These are phyloP conservation scores for Ettlia oleoabundans DNA, from an alignment of 139 green algal species.

Conservation along the genomic window DNA sequence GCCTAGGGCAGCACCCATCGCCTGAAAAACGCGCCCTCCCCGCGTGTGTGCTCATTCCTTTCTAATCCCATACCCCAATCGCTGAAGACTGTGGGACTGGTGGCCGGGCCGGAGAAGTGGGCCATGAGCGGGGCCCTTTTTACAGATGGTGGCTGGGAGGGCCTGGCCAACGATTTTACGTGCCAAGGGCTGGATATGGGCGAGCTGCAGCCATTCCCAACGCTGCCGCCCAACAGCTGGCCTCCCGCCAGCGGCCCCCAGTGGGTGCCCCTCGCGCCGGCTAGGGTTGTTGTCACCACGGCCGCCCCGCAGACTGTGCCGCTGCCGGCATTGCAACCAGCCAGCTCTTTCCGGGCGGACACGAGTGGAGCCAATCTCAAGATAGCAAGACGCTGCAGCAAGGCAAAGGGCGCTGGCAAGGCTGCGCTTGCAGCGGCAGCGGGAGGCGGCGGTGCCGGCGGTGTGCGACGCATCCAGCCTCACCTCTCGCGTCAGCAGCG, in stretches of 20 bases:
- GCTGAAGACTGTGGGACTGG: too few relatives aligned
- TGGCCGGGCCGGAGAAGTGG: too few relatives aligned
- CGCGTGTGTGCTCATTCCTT: too few relatives aligned
- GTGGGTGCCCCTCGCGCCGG: neutral
- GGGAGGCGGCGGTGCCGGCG: neutral
- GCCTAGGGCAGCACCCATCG: too few relatives aligned
- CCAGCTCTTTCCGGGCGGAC: too few relatives aligned
- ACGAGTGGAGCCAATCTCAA: too few relatives aligned
- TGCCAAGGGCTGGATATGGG: neutral
- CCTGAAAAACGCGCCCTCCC: too few relatives aligned
- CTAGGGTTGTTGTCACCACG: neutral
- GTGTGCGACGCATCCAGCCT: neutral
- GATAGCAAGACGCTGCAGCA: neutral
- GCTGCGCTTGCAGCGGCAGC: neutral
- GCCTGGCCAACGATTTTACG: too few relatives aligned
- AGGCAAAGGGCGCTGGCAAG: neutral
- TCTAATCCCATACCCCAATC: too few relatives aligned
- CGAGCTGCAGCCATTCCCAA: neutral
- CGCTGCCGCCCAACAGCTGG: neutral
- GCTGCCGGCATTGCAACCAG: neutral
- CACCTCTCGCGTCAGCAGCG: neutral
- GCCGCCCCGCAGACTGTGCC: too few relatives aligned
- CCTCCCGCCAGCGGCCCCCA: neutral
- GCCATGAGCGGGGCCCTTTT: too few relatives aligned
- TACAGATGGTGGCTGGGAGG: too few relatives aligned